phyloP scores from a whole-genome alignment of 495 filamentous ascomycete genomes.

The Glutinoglossum americanum region DNA sequence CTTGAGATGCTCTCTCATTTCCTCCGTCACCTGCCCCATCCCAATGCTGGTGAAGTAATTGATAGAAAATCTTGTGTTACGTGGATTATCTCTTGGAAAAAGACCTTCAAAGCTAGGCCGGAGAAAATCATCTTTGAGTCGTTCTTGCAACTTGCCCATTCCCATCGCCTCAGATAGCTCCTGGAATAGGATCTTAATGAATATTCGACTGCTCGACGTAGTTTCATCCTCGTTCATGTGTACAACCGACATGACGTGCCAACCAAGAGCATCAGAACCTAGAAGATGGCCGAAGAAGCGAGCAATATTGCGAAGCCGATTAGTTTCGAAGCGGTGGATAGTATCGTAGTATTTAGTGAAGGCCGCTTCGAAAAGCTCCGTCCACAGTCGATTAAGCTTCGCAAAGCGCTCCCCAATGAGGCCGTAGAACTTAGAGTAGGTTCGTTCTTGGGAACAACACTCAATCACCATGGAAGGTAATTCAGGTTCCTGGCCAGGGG shows the following conservation, averaged over 20 bases:
- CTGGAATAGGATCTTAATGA: conserved; percentile 94
- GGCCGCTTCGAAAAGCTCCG: conserved; percentile 65
- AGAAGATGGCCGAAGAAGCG: conserved; percentile 87
- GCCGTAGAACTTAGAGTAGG: conserved; percentile 92
- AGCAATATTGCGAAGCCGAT: conserved; percentile 80
- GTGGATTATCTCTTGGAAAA: conserved; percentile 74
- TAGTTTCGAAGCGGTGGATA: conserved; percentile 91
- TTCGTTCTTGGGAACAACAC: conserved; percentile 83
- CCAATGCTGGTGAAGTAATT: conserved; percentile 98
- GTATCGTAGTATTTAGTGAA: conserved; percentile 93
- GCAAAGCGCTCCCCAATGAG: conserved; percentile 85
- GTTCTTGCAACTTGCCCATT: conserved; percentile 51
- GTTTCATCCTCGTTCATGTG: conserved; percentile 94
- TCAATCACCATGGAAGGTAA: conserved; percentile 93
- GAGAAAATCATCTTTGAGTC: conserved; percentile 54
- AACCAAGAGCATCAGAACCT: conserved; percentile 67
- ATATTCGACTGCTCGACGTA: conserved; percentile 84
- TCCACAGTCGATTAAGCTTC: conserved; percentile 88
- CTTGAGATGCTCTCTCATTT: conserved; percentile 77
- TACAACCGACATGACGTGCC: conserved; percentile 69
- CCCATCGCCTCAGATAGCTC: conserved; percentile 76
- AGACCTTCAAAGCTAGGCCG: conserved; percentile 64
- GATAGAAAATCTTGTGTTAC: conserved; percentile 88
- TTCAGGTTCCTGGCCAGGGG: conserved; percentile 71
- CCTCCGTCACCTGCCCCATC: conserved; percentile 83